phyloP scores from a whole-genome alignment of 1,284 basidiomycete species.

The Microbotryomycetes sp. region DNA sequence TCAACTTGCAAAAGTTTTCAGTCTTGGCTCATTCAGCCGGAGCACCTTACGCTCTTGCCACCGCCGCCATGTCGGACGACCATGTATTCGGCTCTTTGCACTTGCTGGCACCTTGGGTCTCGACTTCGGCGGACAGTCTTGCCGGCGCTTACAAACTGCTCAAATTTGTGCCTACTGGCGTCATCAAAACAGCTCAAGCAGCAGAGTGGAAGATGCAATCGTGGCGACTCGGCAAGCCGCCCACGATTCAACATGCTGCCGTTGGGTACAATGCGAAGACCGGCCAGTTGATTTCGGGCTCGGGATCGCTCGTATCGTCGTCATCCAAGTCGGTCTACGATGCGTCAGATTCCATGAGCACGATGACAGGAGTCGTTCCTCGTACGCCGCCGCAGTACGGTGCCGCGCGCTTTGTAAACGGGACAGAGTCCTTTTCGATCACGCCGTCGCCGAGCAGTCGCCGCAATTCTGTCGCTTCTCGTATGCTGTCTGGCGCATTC shows the following conservation, averaged over 20 bases:
- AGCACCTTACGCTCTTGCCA: slow-evolving; percentile 85
- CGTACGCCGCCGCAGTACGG: not conserved
- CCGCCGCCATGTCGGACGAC: slow-evolving; percentile 58
- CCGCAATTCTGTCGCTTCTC: not conserved
- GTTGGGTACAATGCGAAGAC: slow-evolving; percentile 37
- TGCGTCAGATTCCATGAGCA: not conserved
- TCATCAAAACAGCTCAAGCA: slow-evolving; percentile 89
- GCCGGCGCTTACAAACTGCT: slow-evolving; percentile 83
- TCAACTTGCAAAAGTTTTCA: slow-evolving; percentile 72
- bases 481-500: not conserved
- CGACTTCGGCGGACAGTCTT: slow-evolving; percentile 13
- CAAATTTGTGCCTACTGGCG: slow-evolving; percentile 86
- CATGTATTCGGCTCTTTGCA: slow-evolving; percentile 78
- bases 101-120: slow-evolving; percentile 90
- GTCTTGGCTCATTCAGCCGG: slow-evolving; percentile 96
- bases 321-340: not conserved
- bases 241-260: slow-evolving; percentile 52
- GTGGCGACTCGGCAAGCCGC: slow-evolving; percentile 93
- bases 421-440: not conserved
- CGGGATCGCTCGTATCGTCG: not conserved
- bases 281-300: not conserved
- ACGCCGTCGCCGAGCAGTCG: not conserved
- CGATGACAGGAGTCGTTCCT: not conserved
- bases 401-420: not conserved
- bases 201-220: slow-evolving; percentile 95